Percentiles rank a stretch among this genome's conserved stretches.
Conservation (phyloP, 306 rosid genomes). For the Citrullus colocynthis region DNA sequence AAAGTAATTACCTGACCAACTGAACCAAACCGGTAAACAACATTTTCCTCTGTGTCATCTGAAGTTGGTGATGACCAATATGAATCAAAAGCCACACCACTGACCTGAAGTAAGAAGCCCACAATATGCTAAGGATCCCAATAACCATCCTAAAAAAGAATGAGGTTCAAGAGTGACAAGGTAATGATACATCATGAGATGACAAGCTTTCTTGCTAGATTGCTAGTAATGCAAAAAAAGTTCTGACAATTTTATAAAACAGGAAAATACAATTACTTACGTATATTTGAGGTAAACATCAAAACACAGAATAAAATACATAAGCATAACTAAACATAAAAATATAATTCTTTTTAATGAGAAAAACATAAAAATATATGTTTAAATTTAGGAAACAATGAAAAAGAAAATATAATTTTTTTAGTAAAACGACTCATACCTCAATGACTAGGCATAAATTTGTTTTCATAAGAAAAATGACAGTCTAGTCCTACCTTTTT, state of each 20-base stretch:
- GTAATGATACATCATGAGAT: background rate
- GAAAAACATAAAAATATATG: background rate
- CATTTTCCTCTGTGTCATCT: conserved; percentile 53
- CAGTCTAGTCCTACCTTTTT: background rate
- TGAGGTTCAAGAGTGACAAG: background rate
- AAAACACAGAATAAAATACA: background rate
- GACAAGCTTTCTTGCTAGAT: background rate
- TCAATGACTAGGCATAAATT: background rate
- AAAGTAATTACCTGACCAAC: conserved; percentile 71
- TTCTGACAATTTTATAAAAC: background rate
- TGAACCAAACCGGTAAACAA: conserved; percentile 88
- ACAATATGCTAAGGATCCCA: conserved; percentile 10
- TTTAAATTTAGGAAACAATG: background rate
- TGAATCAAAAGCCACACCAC: conserved; percentile 97
- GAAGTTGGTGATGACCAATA: conserved; percentile 90
- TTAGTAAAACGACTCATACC: background rate
- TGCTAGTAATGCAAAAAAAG: background rate
- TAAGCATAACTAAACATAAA: too few species aligned
- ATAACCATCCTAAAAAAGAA: background rate
- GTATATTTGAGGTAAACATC: background rate
- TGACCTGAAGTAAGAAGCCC: conserved; percentile 40
- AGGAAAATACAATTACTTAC: background rate
- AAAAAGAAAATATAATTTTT: background rate
- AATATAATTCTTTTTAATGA: too few species aligned
- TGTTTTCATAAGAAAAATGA: background rate